These are phyloP conservation scores for Mycocentrospora acerina DNA, from an alignment of 2,329 filamentous ascomycete species.

Conservation along the genomic window DNA sequence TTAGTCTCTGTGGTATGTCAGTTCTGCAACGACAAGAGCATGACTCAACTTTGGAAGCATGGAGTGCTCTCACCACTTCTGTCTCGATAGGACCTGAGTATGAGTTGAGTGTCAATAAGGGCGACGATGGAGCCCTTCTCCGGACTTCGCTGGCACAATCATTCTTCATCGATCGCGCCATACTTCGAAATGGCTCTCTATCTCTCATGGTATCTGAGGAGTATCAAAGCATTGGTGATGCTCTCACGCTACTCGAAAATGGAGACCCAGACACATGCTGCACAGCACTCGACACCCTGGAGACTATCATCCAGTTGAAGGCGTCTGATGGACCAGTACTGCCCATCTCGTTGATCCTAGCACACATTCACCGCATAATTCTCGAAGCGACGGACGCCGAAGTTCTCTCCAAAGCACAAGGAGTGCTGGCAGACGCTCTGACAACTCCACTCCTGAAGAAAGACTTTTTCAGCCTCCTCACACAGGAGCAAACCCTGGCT, in stretches of 20 bases:
- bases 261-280: slow-evolving; percentile 31
- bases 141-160: slow-evolving; percentile 21
- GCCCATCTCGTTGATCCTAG: slow-evolving; percentile 21
- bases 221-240: slow-evolving; percentile 25
- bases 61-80: slow-evolving; percentile 19
- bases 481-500: slow-evolving; percentile 10
- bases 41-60: slow-evolving; percentile 16
- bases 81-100: slow-evolving; percentile 24
- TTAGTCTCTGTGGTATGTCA: slow-evolving; percentile 28
- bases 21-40: slow-evolving; percentile 21
- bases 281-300: slow-evolving; percentile 23
- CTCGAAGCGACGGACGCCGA: slow-evolving; percentile 24
- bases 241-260: slow-evolving; percentile 23
- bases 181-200: slow-evolving; percentile 17
- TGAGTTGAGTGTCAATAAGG: slow-evolving; percentile 9
- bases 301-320: slow-evolving; percentile 15
- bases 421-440: slow-evolving; percentile 26
- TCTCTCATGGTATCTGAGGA: slow-evolving; percentile 12
- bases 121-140: slow-evolving; percentile 17
- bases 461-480: slow-evolving; percentile 21
- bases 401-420: slow-evolving; percentile 33
- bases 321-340: slow-evolving; percentile 9
- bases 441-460: slow-evolving; percentile 1
- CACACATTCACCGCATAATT: slow-evolving; percentile 21
- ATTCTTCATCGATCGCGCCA: slow-evolving; percentile 28